These are phyloP conservation scores for Citrus glauca DNA, from an alignment of 345 rosid genomes.

Conservation along the genomic window DNA sequence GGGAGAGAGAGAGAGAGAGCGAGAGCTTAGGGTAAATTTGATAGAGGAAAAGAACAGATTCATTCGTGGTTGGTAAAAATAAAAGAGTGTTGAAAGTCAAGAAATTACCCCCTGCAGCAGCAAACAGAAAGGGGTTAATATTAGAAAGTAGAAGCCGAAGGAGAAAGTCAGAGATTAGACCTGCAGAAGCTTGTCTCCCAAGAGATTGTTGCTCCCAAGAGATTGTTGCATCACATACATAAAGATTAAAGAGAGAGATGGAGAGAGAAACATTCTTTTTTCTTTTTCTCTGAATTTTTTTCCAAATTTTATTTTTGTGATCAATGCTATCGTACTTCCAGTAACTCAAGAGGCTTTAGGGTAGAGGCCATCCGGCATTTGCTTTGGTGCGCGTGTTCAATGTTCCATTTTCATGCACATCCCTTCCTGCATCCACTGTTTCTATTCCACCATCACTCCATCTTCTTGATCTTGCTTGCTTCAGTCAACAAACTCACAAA, in stretches of 20 bases:
- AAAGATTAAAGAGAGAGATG: slow-evolving; percentile 15
- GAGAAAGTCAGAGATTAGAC: slow-evolving; percentile 24
- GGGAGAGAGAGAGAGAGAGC: not conserved
- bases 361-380: slow-evolving; percentile 10
- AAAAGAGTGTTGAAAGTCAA: not conserved
- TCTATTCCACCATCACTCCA: not conserved
- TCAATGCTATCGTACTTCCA: slow-evolving; percentile 6
- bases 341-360: not conserved
- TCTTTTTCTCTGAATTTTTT: not conserved
- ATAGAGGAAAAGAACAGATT: not conserved
- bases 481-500: slow-evolving; percentile 3
- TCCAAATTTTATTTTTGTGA: not conserved
- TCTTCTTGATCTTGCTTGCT: not conserved
- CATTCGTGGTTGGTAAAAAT: not conserved
- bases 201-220: slow-evolving; percentile 21
- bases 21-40: not conserved
- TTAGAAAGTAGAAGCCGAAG: slow-evolving; percentile 9
- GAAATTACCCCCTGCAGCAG: slow-evolving; percentile 3
- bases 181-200: slow-evolving; percentile 21
- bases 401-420: slow-evolving; percentile 9
- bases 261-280: slow-evolving; percentile 13
- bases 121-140: not conserved
- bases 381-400: slow-evolving; percentile 22
- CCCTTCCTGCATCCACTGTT: not conserved
- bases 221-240: slow-evolving; percentile 10